phyloP scores from a whole-genome alignment of 345 rosid genomes.

The Dipteronia dyeriana region DNA sequence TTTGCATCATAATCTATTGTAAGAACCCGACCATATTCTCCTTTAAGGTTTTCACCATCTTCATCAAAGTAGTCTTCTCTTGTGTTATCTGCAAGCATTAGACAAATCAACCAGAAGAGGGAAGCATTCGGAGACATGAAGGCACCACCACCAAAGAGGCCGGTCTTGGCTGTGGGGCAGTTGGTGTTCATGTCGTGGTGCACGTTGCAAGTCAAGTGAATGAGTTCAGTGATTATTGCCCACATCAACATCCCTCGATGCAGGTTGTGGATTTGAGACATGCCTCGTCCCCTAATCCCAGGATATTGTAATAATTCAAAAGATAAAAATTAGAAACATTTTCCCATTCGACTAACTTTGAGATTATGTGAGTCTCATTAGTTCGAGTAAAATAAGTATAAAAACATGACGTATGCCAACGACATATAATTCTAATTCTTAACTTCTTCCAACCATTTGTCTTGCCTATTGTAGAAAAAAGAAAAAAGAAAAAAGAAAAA shows the following conservation, averaged over 20 bases:
- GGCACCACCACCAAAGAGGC: slow-evolving; percentile 36
- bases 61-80: slow-evolving; percentile 27
- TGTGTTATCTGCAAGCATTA: slow-evolving; percentile 29
- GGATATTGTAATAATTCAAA: too few species aligned
- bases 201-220: slow-evolving; percentile 23
- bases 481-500: too few species aligned
- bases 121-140: slow-evolving; percentile 33
- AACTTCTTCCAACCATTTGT: too few species aligned
- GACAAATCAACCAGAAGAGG: slow-evolving; percentile 39
- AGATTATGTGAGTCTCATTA: too few species aligned
- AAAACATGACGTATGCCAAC: too few species aligned
- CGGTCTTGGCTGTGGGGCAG: slow-evolving; percentile 34
- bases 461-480: too few species aligned
- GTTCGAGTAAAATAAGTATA: too few species aligned
- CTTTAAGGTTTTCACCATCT: slow-evolving; percentile 13
- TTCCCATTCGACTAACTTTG: too few species aligned
- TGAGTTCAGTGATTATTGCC: slow-evolving; percentile 30
- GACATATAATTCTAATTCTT: too few species aligned
- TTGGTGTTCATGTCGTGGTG: slow-evolving; percentile 19
- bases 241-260: slow-evolving; percentile 24
- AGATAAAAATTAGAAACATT: too few species aligned
- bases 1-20: slow-evolving; percentile 8
- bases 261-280: too few species aligned
- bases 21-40: slow-evolving; percentile 15
- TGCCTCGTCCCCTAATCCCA: too few species aligned